These are phyloP conservation scores for Prunus fruticosa DNA, from an alignment of 306 rosid species.

Conservation along the genomic window DNA sequence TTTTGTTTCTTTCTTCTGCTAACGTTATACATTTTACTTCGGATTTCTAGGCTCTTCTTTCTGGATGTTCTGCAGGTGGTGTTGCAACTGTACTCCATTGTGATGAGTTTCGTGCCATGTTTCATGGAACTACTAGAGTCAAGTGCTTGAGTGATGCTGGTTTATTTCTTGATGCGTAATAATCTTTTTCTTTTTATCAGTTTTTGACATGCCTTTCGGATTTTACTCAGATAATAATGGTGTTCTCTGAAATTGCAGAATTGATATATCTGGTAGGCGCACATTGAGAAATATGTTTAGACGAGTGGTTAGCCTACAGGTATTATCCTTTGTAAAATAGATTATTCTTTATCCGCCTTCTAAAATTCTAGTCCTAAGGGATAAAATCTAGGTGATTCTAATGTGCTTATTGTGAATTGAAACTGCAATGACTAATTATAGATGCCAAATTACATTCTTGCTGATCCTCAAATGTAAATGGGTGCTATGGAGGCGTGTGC, in stretches of 20 bases:
- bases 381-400: not conserved
- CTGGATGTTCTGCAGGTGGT: constrained; percentile 97
- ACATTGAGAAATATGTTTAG: constrained; percentile 57
- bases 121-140: constrained; percentile 62
- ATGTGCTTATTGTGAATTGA: not conserved
- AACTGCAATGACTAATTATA: not conserved
- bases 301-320: constrained; percentile 78
- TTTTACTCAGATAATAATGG: constrained; percentile 1
- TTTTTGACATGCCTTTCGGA: not conserved
- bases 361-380: not conserved
- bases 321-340: constrained; percentile 9
- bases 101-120: constrained; percentile 59
- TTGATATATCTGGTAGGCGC: constrained; percentile 63
- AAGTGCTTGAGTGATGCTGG: constrained; percentile 99
- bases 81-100: constrained; percentile 85
- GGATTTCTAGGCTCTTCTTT: constrained; percentile 72
- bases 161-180: constrained; percentile 81
- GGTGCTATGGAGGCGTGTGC: not conserved
- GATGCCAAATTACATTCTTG: too few relatives aligned
- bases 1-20: not conserved
- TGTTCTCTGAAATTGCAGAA: constrained; percentile 32
- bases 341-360: not conserved
- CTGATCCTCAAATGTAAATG: too few relatives aligned
- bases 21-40: not conserved
- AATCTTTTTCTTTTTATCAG: not conserved